These are phyloP conservation scores for Coemansia asiatica DNA, from an alignment of 192 early-diverging fungal species.

Conservation along the genomic window DNA sequence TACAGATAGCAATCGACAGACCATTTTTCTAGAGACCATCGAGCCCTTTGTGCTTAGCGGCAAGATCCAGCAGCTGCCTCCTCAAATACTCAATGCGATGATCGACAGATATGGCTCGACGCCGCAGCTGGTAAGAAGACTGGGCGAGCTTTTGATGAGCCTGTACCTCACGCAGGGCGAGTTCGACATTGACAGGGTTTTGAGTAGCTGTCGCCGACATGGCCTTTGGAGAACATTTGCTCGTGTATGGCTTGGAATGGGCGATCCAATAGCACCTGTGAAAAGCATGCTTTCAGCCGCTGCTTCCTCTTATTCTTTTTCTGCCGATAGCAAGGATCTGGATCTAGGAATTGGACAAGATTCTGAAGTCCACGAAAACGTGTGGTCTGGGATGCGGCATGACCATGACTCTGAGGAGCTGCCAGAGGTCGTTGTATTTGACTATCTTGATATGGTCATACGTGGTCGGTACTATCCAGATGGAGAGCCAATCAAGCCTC, in stretches of 20 bases:
- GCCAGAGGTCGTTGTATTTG: slow-evolving; percentile 38
- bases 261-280: slow-evolving; percentile 43
- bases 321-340: too few relatives aligned
- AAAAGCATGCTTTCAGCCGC: slow-evolving; percentile 24
- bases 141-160: slow-evolving; percentile 36
- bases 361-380: not conserved
- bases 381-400: not conserved
- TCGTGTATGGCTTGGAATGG: slow-evolving; percentile 51
- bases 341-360: not conserved
- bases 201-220: slow-evolving; percentile 36
- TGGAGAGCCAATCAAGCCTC: slow-evolving; percentile 32
- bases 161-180: slow-evolving; percentile 39
- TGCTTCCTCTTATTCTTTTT: too few relatives aligned
- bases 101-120: slow-evolving; percentile 30
- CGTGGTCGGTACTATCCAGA: slow-evolving; percentile 46
- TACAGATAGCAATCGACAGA: not conserved
- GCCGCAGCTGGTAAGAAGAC: slow-evolving; percentile 28
- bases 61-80: slow-evolving; percentile 26
- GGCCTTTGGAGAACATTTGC: slow-evolving; percentile 54
- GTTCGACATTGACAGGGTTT: slow-evolving; percentile 49
- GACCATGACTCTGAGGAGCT: slow-evolving; percentile 20
- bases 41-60: slow-evolving; percentile 53
- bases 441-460: slow-evolving; percentile 48
- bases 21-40: slow-evolving; percentile 33
- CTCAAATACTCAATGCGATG: slow-evolving; percentile 45